Conservation (phyloP, 129 eudicot species). For the Kitagawia praeruptora region DNA sequence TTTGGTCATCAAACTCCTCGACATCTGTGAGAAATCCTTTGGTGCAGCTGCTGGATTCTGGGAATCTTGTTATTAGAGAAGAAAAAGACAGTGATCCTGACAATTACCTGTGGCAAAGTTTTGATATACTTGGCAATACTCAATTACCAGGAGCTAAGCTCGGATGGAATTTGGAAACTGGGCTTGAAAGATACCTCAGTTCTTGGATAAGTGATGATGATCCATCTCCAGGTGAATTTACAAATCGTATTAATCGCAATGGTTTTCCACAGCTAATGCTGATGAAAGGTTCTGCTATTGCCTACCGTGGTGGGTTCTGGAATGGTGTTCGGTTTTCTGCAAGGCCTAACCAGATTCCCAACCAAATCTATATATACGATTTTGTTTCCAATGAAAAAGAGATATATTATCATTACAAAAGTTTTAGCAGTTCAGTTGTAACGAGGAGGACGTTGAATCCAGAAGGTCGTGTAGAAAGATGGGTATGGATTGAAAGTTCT, state of each 20-base stretch:
- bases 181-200: not conserved
- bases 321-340: slow-evolving; percentile 19
- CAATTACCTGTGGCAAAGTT: slow-evolving; percentile 22
- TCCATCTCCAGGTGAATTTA: slow-evolving; percentile 23
- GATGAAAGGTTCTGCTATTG: not conserved
- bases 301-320: slow-evolving; percentile 13
- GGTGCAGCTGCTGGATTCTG: slow-evolving; percentile 20
- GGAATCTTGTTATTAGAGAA: slow-evolving; percentile 27
- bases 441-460: slow-evolving; percentile 12
- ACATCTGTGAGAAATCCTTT: not conserved
- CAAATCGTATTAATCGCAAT: not conserved
- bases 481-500: slow-evolving; percentile 18
- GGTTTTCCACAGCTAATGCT: not conserved
- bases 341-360: not conserved
- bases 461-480: slow-evolving; percentile 12
- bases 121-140: slow-evolving; percentile 29
- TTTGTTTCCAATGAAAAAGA: slow-evolving; percentile 18
- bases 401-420: slow-evolving; percentile 16
- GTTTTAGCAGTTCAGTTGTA: slow-evolving; percentile 12
- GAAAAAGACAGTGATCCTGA: not conserved
- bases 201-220: slow-evolving; percentile 30
- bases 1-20: slow-evolving; percentile 7
- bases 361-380: slow-evolving; percentile 5
- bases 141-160: slow-evolving; percentile 20
- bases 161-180: not conserved